Evolutionary conservation across 1,284 basidiomycete species (phyloP).

Genomic region (Moesziomyces aphidis): DNA sequence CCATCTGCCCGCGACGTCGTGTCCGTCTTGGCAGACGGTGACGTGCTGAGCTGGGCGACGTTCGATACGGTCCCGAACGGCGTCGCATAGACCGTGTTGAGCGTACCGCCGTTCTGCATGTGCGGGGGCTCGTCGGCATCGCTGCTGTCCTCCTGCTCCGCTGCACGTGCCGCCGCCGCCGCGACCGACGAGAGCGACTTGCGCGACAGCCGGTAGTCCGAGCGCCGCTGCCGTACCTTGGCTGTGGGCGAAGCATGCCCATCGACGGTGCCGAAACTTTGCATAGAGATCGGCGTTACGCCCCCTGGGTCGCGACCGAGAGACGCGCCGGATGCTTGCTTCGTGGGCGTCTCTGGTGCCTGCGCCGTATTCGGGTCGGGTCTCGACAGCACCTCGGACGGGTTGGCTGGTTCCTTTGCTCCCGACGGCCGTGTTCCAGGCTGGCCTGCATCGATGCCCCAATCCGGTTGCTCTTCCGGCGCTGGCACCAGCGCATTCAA

Average conservation of each 20-base stretch:
- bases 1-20: conserved; percentile 1
- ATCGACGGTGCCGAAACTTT: not conserved
- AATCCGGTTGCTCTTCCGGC: conserved; percentile 23
- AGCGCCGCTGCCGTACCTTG: not conserved
- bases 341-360: not conserved
- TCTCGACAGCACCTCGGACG: conserved; percentile 29
- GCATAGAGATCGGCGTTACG: conserved; percentile 3
- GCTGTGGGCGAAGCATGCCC: conserved; percentile 7
- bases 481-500: conserved; percentile 26
- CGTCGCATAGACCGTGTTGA: conserved; percentile 33
- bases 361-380: conserved; percentile 31
- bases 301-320: not conserved
- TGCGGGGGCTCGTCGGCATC: conserved; percentile 8
- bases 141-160: conserved; percentile 1
- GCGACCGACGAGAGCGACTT: conserved; percentile 25
- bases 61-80: conserved; percentile 25
- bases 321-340: not conserved
- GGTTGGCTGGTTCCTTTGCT: conserved; percentile 28
- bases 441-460: conserved; percentile 17
- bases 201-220: conserved; percentile 18
- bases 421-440: conserved; percentile 11
- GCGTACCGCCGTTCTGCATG: conserved; percentile 17
- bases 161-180: conserved; percentile 4
- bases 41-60: conserved; percentile 7
- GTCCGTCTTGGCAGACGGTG: conserved; percentile 11